Percentiles rank a stretch among this genome's conserved stretches.
Evolutionary conservation across 2,329 filamentous ascomycete species (phyloP).

Genomic region (Zymoseptoria brevis): DNA sequence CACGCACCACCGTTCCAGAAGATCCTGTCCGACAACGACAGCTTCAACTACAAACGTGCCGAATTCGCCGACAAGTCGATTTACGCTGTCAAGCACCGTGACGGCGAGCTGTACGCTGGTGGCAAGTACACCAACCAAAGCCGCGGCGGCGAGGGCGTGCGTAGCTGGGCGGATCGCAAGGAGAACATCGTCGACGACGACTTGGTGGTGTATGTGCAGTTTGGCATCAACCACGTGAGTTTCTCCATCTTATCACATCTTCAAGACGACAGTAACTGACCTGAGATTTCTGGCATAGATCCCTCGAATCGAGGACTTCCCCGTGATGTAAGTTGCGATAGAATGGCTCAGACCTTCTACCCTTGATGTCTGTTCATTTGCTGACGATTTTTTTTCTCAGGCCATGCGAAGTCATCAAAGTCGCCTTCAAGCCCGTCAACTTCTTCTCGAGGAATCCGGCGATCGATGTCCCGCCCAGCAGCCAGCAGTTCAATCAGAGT

Average conservation of each 20-base stretch:
- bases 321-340: slow-evolving; percentile 28
- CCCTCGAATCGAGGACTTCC: slow-evolving; percentile 50
- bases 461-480: slow-evolving; percentile 47
- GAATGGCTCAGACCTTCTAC: background rate
- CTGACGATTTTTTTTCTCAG: slow-evolving; percentile 31
- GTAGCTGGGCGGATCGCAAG: slow-evolving; percentile 43
- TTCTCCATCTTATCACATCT: slow-evolving; percentile 19
- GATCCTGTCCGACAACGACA: slow-evolving; percentile 45
- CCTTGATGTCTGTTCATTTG: too few species aligned
- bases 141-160: slow-evolving; percentile 42
- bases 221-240: slow-evolving; percentile 47
- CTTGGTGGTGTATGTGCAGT: slow-evolving; percentile 50
- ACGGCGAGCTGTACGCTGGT: slow-evolving; percentile 53
- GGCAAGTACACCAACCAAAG: slow-evolving; percentile 50
- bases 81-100: slow-evolving; percentile 50
- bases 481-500: slow-evolving; percentile 41
- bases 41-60: slow-evolving; percentile 50
- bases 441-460: slow-evolving; percentile 52
- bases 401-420: slow-evolving; percentile 50
- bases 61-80: slow-evolving; percentile 53
- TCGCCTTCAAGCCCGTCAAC: slow-evolving; percentile 44
- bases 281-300: slow-evolving; percentile 31
- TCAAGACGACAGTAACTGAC: background rate
- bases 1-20: slow-evolving; percentile 43
- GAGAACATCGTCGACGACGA: slow-evolving; percentile 49